phyloP scores from a whole-genome alignment of 78 protist genomes.

The Dictyostelium citrinum region DNA sequence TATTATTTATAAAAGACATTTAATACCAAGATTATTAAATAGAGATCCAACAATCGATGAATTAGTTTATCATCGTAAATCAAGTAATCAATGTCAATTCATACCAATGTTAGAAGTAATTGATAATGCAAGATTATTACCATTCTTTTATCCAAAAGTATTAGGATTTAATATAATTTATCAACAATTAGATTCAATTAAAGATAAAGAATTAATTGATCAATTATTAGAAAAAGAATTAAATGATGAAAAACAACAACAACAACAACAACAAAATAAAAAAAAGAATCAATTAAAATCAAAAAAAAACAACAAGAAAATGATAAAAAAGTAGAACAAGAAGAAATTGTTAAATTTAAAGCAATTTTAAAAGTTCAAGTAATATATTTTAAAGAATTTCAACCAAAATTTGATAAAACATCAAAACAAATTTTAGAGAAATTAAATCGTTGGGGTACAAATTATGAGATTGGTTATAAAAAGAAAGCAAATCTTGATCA shows the following conservation, averaged over 20 bases:
- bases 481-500: slow-evolving; percentile 63
- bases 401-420: slow-evolving; percentile 11
- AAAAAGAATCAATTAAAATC: neutral
- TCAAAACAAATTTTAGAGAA: slow-evolving; percentile 4
- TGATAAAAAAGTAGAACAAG: neutral
- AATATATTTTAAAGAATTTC: slow-evolving; percentile 11
- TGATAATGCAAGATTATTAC: neutral
- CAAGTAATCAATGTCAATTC: neutral
- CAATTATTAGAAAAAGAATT: neutral
- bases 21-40: slow-evolving; percentile 45
- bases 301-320: neutral
- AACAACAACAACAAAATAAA: neutral
- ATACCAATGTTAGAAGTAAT: neutral
- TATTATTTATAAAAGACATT: slow-evolving; percentile 18
- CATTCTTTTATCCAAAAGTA: slow-evolving; percentile 59
- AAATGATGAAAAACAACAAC: neutral
- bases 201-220: neutral
- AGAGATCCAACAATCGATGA: slow-evolving; percentile 50
- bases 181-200: neutral
- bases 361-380: neutral
- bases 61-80: neutral
- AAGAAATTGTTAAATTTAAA: neutral
- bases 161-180: neutral
- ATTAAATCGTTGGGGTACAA: slow-evolving; percentile 58
- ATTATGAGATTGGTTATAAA: slow-evolving; percentile 44